Evolutionary conservation across 2,329 filamentous ascomycete species (phyloP).

Genomic region (Phaeophleospora eucalypticola): DNA sequence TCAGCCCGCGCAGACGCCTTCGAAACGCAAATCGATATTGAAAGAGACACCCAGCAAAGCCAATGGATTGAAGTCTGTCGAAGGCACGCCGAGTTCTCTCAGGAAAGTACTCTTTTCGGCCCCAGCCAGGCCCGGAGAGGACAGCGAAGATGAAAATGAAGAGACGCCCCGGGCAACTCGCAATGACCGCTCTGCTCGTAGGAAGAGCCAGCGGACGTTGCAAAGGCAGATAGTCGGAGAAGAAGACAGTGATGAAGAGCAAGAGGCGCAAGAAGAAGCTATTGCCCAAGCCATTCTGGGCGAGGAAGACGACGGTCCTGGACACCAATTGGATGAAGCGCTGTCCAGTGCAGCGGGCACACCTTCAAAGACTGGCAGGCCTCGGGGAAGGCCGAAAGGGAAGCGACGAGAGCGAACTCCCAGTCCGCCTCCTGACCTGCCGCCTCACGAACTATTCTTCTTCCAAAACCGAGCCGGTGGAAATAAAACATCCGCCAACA

Average conservation of each 20-base stretch:
- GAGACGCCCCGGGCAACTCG: constrained; percentile 54
- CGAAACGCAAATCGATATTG: constrained; percentile 32
- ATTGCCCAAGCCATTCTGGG: constrained; percentile 26
- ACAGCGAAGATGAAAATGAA: constrained; percentile 20
- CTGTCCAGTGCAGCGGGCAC: constrained; percentile 41
- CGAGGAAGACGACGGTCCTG: constrained; percentile 30
- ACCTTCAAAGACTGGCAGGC: constrained; percentile 43
- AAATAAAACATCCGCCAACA: constrained; percentile 82
- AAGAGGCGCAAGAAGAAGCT: constrained; percentile 46
- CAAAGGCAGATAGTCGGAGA: constrained; percentile 67
- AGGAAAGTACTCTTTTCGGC: constrained; percentile 47
- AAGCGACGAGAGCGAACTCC: constrained; percentile 60
- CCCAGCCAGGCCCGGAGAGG: constrained; percentile 38
- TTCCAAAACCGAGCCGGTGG: constrained; percentile 81
- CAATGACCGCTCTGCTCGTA: constrained; percentile 78
- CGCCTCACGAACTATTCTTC: constrained; percentile 88
- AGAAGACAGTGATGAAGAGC: constrained; percentile 63
- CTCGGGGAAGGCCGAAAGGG: constrained; percentile 52
- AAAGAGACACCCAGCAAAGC: constrained; percentile 27
- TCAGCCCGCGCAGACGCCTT: constrained; percentile 27
- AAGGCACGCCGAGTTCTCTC: constrained; percentile 41
- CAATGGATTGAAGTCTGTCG: constrained; percentile 22
- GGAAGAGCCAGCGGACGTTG: constrained; percentile 75
- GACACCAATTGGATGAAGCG: constrained; percentile 36
- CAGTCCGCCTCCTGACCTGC: constrained; percentile 75